These are phyloP conservation scores for Sporopachydermia cereana DNA, from an alignment of 1,139 yeast genomes.

Conservation along the genomic window DNA sequence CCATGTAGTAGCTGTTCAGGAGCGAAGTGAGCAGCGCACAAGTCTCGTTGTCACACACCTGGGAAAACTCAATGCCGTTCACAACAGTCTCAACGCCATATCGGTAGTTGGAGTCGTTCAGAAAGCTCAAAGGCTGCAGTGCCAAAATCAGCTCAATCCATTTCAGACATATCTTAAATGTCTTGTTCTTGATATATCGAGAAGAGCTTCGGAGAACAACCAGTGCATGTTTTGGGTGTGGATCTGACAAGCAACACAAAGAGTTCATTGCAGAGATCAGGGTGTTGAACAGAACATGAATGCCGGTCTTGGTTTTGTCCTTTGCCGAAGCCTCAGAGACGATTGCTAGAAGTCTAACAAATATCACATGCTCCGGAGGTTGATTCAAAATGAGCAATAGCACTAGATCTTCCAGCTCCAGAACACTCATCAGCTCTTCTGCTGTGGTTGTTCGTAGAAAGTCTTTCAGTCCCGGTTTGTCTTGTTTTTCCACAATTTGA, in stretches of 20 bases:
- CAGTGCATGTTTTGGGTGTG: too few relatives aligned
- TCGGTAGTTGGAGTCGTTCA: not conserved
- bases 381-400: not conserved
- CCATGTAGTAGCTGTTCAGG: not conserved
- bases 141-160: not conserved
- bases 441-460: not conserved
- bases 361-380: constrained; percentile 2
- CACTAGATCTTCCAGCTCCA: not conserved
- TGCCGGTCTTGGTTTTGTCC: not conserved
- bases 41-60: constrained; percentile 2
- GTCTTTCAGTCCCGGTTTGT: not conserved
- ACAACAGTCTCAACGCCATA: not conserved
- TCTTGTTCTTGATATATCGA: constrained; percentile 4
- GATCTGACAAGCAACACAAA: not conserved
- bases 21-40: not conserved
- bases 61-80: not conserved
- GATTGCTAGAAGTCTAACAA: not conserved
- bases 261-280: not conserved
- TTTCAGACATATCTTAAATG: constrained; percentile 4
- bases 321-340: not conserved
- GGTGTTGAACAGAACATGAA: not conserved
- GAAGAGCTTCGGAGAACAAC: not conserved
- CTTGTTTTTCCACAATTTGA: not conserved
- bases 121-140: not conserved
- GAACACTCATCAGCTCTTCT: not conserved